A percentile compares a stretch with the other conserved stretches of the same genome.
Evolutionary conservation across 176 grass and related monocot genomes (phyloP).

Genomic region (sorghum (Sorghum bicolor)): DNA sequence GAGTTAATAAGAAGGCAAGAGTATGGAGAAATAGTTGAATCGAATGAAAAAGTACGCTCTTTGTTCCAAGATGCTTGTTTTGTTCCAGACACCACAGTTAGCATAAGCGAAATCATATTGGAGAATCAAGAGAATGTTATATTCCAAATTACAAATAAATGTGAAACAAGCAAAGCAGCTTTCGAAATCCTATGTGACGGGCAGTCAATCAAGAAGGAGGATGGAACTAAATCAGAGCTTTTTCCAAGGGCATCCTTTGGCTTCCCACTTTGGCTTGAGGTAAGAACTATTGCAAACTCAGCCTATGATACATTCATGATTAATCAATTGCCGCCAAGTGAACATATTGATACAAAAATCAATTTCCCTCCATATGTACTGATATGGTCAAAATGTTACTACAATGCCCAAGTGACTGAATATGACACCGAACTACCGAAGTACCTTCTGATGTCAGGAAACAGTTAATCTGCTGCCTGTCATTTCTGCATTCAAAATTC

Average conservation of each 20-base stretch:
- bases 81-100: constrained; percentile 78
- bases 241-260: constrained; percentile 77
- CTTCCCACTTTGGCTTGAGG: constrained; percentile 93
- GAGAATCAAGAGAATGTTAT: constrained; percentile 68
- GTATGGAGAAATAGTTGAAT: constrained; percentile 78
- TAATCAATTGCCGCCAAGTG: neutral
- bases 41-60: constrained; percentile 55
- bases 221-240: constrained; percentile 57
- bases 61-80: constrained; percentile 58
- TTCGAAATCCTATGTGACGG: constrained; percentile 80
- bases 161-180: constrained; percentile 61
- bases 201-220: constrained; percentile 53
- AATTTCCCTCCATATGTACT: neutral
- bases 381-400: neutral
- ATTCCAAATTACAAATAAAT: constrained; percentile 73
- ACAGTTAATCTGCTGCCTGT: neutral
- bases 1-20: constrained; percentile 80
- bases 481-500: neutral
- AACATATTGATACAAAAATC: constrained; percentile 15
- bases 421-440: neutral
- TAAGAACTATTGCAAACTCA: constrained; percentile 29
- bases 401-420: neutral
- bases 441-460: neutral
- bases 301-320: constrained; percentile 9
- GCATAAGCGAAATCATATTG: constrained; percentile 66